Evolutionary conservation across 306 rosid genomes (phyloP).

Genomic region (Elaeagnus macrophylla): DNA sequence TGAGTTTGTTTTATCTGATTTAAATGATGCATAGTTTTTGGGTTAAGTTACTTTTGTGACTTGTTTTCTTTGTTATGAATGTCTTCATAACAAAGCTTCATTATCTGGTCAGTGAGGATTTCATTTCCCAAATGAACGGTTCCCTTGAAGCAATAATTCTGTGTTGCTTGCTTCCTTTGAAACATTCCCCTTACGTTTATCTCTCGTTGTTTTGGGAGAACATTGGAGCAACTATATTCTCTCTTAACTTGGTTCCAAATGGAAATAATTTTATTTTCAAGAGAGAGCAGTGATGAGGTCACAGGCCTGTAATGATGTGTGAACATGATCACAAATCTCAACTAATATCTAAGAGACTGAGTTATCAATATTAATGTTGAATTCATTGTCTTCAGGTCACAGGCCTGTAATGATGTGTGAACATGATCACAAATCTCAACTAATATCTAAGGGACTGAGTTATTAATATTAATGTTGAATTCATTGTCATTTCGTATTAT

Average conservation of each 20-base stretch:
- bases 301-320: constrained; percentile 65
- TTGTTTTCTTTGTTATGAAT: background rate
- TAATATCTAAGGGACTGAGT: constrained; percentile 43
- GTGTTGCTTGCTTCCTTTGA: constrained; percentile 50
- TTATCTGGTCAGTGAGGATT: constrained; percentile 65
- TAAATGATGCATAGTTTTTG: too few relatives aligned
- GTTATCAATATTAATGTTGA: too few relatives aligned
- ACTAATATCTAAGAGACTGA: constrained; percentile 60
- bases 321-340: constrained; percentile 43
- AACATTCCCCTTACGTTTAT: constrained; percentile 7
- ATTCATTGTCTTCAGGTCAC: too few relatives aligned
- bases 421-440: too few relatives aligned
- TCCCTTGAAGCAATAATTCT: constrained; percentile 71
- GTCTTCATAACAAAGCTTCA: constrained; percentile 29
- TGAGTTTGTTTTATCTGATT: too few relatives aligned
- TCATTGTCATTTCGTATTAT: too few relatives aligned
- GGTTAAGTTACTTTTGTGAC: too few relatives aligned
- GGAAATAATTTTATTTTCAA: background rate
- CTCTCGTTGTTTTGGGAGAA: constrained; percentile 21
- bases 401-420: too few relatives aligned
- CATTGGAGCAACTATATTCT: constrained; percentile 37
- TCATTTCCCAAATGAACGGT: constrained; percentile 59
- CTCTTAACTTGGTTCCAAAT: background rate
- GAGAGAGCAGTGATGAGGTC: constrained; percentile 21
- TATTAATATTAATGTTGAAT: background rate